Evolutionary conservation across 805 yeast genomes (phyloP).

Genomic region (Saturnispora silvae): DNA sequence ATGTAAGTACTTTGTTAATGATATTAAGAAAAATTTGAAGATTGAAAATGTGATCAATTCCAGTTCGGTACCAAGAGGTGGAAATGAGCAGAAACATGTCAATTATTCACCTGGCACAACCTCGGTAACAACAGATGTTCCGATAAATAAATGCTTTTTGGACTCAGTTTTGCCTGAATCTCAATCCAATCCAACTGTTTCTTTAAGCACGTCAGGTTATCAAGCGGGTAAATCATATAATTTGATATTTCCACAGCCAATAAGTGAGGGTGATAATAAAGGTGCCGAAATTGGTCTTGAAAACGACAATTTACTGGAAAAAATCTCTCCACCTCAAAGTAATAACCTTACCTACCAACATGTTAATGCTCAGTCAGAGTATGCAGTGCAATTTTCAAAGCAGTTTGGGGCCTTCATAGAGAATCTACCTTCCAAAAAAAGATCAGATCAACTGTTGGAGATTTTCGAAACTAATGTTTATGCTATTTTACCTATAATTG

Average conservation of each 20-base stretch:
- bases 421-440: constrained; percentile 34
- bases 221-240: neutral
- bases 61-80: neutral
- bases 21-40: constrained; percentile 35
- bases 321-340: neutral
- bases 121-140: too few relatives aligned
- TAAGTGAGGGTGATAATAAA: neutral
- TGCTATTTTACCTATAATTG: constrained; percentile 44
- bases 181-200: neutral
- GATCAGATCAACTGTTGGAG: constrained; percentile 38
- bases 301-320: neutral
- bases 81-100: neutral
- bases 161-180: neutral
- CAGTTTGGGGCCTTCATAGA: constrained; percentile 25
- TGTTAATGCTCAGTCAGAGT: constrained; percentile 1
- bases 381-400: constrained; percentile 8
- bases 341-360: neutral
- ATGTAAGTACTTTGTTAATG: constrained; percentile 50
- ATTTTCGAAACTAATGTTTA: constrained; percentile 43
- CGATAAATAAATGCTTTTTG: too few relatives aligned
- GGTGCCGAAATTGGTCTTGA: neutral
- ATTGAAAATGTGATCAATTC: constrained; percentile 5
- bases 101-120: too few relatives aligned
- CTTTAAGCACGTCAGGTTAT: neutral
- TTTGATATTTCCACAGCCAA: neutral